Evolutionary conservation across 306 rosid species (phyloP), one percentile per base, ranked within the genome.

Genomic region (Fragaria ananassa): DNA sequence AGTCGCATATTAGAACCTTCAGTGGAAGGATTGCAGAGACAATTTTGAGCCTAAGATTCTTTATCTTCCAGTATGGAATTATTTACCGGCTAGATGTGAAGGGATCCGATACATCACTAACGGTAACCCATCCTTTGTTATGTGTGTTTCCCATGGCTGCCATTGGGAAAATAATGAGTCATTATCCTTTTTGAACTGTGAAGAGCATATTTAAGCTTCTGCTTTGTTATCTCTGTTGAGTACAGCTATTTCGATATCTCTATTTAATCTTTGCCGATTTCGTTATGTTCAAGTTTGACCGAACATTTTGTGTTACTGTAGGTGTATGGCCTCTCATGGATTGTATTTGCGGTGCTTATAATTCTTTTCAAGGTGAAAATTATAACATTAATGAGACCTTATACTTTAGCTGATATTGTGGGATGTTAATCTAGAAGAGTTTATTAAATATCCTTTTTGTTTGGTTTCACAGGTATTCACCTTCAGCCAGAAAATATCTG

Each of bases 291-390:
- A 14, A 23, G 18, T 44, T 23, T 58, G 42, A 3, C 70, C 57
- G 6, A 60, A 61, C 9, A 61, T 74, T 27, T 41, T 5, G 21
- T 61, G 23, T 76, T 53, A 76, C 47, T 72, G 54, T 75, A 92
- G 99, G 92, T 92, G 66, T 90, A 95, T 80, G 99, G 91, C 72
- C 35, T 95, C 78, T 95, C 99, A 21, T 95, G 99, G 99, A 8
- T 70, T 1, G 96, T 85, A 76, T 83, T 95, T 70, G 97, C 87
- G 47, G 92, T 44, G 83, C 87, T 95, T 60, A 82, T 95, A 69
- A 3, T 95, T 78, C 97, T 92, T 83, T 95, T 95, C 87, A 95
- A 95, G 99, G 99, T 95, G 44, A 49, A 70, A 49, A 63, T 58
- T 62, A 53, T 54, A 81, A 75, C 44, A 65, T 75, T 3, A 31